Evolutionary conservation across 2,329 filamentous ascomycete genomes (phyloP).

Genomic region (Claviceps maximensis): DNA sequence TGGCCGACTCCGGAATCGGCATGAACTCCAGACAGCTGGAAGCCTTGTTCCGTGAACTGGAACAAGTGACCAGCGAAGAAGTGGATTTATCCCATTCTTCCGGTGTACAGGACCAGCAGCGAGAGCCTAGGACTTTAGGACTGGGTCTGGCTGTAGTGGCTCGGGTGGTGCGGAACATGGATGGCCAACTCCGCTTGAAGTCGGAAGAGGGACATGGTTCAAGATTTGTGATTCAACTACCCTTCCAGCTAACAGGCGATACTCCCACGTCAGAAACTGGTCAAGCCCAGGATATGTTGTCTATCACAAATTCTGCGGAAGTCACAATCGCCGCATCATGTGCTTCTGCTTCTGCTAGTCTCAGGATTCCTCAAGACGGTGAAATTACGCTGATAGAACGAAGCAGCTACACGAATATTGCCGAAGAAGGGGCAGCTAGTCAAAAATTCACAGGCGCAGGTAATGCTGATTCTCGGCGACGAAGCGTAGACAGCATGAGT

Average conservation of each 20-base stretch:
- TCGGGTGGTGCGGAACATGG: slow-evolving; percentile 77
- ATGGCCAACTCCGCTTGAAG: slow-evolving; percentile 72
- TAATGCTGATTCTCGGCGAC: slow-evolving; percentile 12
- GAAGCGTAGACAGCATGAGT: slow-evolving; percentile 26
- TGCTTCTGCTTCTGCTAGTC: slow-evolving; percentile 11
- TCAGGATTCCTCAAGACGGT: slow-evolving; percentile 23
- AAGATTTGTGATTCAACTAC: slow-evolving; percentile 66
- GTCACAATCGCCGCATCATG: not conserved
- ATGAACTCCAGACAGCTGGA: slow-evolving; percentile 53
- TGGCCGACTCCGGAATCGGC: slow-evolving; percentile 62
- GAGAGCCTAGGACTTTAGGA: slow-evolving; percentile 44
- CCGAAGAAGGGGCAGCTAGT: slow-evolving; percentile 5
- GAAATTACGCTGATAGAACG: slow-evolving; percentile 52
- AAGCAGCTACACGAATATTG: slow-evolving; percentile 16
- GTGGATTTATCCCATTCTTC: slow-evolving; percentile 14
- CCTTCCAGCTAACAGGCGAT: slow-evolving; percentile 50
- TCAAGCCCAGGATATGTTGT: not conserved
- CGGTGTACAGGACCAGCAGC: slow-evolving; percentile 16
- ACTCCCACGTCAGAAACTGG: slow-evolving; percentile 13
- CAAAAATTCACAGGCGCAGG: slow-evolving; percentile 5
- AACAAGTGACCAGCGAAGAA: slow-evolving; percentile 41
- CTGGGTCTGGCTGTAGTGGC: slow-evolving; percentile 82
- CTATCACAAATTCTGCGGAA: slow-evolving; percentile 4
- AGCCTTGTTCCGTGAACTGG: slow-evolving; percentile 43
- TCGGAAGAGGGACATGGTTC: slow-evolving; percentile 75